phyloP scores from a whole-genome alignment of 2,329 filamentous ascomycete genomes.

The Trichoderma afroharzianum region DNA sequence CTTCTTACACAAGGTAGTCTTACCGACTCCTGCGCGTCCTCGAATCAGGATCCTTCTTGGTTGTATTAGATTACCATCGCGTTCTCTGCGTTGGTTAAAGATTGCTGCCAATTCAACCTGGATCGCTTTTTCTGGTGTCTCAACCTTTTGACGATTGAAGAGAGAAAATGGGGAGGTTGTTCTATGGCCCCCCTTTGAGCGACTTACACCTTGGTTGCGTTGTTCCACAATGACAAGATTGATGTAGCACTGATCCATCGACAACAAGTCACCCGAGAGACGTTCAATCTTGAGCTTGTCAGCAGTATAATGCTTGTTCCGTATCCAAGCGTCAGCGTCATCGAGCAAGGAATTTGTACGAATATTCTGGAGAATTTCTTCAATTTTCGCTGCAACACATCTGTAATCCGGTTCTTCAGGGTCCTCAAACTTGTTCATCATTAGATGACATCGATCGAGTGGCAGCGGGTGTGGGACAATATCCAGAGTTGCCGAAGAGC shows the following conservation, averaged over 20 bases:
- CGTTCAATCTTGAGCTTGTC: slow-evolving; percentile 31
- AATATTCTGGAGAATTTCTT: slow-evolving; percentile 19
- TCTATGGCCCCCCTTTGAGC: not conserved
- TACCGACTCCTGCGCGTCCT: slow-evolving; percentile 35
- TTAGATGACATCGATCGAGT: slow-evolving; percentile 24
- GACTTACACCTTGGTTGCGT: not conserved
- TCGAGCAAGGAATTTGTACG: slow-evolving; percentile 2
- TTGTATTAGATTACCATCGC: slow-evolving; percentile 12
- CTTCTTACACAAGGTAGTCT: slow-evolving; percentile 39
- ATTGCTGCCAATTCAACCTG: slow-evolving; percentile 27
- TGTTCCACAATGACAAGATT: slow-evolving; percentile 37
- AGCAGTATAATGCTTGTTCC: slow-evolving; percentile 23
- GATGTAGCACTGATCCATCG: slow-evolving; percentile 38
- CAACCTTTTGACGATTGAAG: slow-evolving; percentile 27
- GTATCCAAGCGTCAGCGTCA: slow-evolving; percentile 21
- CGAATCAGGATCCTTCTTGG: slow-evolving; percentile 34
- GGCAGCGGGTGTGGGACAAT: slow-evolving; percentile 24
- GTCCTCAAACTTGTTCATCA: slow-evolving; percentile 29
- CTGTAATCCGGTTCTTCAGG: slow-evolving; percentile 20
- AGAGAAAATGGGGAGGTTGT: not conserved
- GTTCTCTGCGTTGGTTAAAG: slow-evolving; percentile 26
- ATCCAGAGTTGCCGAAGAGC: slow-evolving; percentile 25
- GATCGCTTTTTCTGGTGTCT: slow-evolving; percentile 21
- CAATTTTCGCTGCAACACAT: slow-evolving; percentile 21
- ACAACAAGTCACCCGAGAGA: slow-evolving; percentile 32